phyloP scores from a whole-genome alignment of 352 stramenopile genomes.

The Globisporangium recalcitrans region DNA sequence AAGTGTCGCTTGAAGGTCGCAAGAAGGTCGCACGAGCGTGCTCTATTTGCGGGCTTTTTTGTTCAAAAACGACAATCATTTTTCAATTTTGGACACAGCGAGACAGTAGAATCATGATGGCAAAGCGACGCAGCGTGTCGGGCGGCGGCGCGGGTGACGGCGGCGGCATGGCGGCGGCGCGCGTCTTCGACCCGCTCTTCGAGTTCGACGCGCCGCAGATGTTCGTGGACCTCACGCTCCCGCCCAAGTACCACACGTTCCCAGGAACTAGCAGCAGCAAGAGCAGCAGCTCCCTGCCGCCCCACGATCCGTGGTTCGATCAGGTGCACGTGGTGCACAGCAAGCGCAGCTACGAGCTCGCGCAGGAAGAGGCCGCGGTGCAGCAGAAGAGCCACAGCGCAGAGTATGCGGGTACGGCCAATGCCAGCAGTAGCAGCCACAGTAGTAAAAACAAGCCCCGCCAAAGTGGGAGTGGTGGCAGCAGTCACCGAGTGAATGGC shows the following conservation, averaged over 20 bases:
- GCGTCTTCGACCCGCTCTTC: constrained; percentile 50
- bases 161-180: not conserved
- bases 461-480: not conserved
- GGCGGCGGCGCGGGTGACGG: not conserved
- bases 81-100: too few species aligned
- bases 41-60: too few species aligned
- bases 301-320: constrained; percentile 70
- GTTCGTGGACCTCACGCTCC: constrained; percentile 46
- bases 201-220: constrained; percentile 67
- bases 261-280: not conserved
- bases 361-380: constrained; percentile 23
- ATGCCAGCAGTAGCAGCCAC: not conserved
- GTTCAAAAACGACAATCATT: too few species aligned
- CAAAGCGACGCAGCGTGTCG: constrained; percentile 13
- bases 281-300: constrained; percentile 6
- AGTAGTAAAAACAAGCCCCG: not conserved
- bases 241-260: constrained; percentile 10
- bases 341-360: constrained; percentile 48
- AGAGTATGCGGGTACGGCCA: not conserved
- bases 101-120: not conserved
- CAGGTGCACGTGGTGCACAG: constrained; percentile 47
- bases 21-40: too few species aligned
- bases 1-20: too few species aligned
- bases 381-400: constrained; percentile 13
- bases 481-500: not conserved